Percentiles rank a stretch among this genome's conserved stretches.
These are phyloP conservation scores for Colletotrichum incanum DNA, from an alignment of 2,329 filamentous ascomycete species.

Conservation along the genomic window DNA sequence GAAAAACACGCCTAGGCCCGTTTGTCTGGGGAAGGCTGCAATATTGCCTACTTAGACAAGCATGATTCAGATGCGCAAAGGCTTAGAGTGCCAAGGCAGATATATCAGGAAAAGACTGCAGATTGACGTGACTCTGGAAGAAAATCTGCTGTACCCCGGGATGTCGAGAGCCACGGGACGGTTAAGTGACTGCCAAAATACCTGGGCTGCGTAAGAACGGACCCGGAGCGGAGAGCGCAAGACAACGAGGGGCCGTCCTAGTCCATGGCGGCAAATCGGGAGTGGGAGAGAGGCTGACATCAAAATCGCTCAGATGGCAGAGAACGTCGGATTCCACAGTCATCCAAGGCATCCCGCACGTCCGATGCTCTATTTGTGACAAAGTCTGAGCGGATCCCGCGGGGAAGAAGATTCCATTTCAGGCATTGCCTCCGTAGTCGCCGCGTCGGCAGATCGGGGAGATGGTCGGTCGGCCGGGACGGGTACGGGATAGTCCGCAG, in stretches of 20 bases:
- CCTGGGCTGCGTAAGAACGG: neutral
- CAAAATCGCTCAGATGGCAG: neutral
- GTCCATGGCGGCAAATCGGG: neutral
- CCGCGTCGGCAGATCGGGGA: slow-evolving; percentile 31
- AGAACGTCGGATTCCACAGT: neutral
- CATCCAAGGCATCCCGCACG: slow-evolving; percentile 20
- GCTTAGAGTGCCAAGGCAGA: neutral
- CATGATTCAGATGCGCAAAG: neutral
- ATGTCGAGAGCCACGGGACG: neutral
- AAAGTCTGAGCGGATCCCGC: slow-evolving; percentile 24
- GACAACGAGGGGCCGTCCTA: slow-evolving; percentile 22
- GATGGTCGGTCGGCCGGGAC: slow-evolving; percentile 33
- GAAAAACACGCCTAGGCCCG: neutral
- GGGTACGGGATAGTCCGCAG: slow-evolving; percentile 36
- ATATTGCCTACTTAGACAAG: neutral
- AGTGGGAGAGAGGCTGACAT: neutral
- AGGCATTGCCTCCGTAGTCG: slow-evolving; percentile 21
- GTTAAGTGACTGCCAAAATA: neutral
- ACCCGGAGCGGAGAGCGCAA: neutral
- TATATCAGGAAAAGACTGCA: neutral
- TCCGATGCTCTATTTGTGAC: slow-evolving; percentile 1
- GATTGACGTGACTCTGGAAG: neutral
- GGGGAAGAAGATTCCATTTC: slow-evolving; percentile 17
- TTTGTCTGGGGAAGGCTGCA: slow-evolving; percentile 4
- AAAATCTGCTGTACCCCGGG: neutral